Evolutionary conservation across 108 stramenopile genomes (phyloP), one percentile per base, ranked within the genome.

Genomic region (Skeletonema tropicum): DNA sequence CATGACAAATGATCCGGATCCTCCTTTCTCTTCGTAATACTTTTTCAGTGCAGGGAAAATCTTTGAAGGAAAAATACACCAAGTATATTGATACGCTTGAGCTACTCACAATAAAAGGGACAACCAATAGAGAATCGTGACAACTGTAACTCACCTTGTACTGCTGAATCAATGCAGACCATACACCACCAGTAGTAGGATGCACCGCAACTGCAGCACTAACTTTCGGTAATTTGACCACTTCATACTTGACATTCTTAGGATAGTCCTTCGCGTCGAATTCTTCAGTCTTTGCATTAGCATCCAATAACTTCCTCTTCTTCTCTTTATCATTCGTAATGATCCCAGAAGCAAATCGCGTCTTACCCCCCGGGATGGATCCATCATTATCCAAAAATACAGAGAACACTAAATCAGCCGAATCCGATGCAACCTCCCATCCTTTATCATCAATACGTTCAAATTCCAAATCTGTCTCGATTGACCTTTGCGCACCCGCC

Each of bases 21-120:
- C 77, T 23, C 77, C 78, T n/a, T 79, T 64, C 58, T 86, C 70
- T 32, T 65, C 63, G 11, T 84, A 85, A 59, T 91, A 77, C 58
- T 86, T 75, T 61, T 75, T 84, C 75, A 93, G 77, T 14, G 84
- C 82, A 8, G 92, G 94, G 64, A 95, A 80, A 45, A 94, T 80
- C 87, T 89, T 48, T 36, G 0, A 11, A 65, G 30, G 36, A 14
- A 42, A 49, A 38, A 23, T 46, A 29, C 26, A 33, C 59, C 59
- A 59, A 45, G 42, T 45, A 9, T 52, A 46, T 32, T 52, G 26
- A 84, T 13, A 35, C 0, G 57, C 12, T 36, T 58, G 4, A 46
- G 57, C 32, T 45, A 19, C 38, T 19, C n/a, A 42, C 15, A 31
- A 41, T 29, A 3, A 57, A 58, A 41, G 23, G 65, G 32, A 29